phyloP scores from a whole-genome alignment of 1,139 yeast genomes.

The Wickerhamomyces sp. region DNA sequence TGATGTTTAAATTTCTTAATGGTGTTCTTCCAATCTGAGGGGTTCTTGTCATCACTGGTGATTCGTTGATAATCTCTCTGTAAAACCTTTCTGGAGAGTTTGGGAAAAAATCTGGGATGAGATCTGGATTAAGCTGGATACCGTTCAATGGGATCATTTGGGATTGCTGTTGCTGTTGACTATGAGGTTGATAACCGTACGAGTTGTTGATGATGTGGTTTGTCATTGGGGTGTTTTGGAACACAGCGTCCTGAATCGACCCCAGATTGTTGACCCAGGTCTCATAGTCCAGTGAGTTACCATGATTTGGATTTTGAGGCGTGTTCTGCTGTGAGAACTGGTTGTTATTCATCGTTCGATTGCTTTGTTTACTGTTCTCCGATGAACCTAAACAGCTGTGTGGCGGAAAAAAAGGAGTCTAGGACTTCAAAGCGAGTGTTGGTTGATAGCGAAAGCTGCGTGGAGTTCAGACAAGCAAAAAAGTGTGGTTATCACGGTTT shows the following conservation, averaged over 20 bases:
- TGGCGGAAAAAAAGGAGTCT: background rate
- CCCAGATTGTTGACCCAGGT: constrained; percentile 23
- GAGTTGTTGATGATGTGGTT: constrained; percentile 18
- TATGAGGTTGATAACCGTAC: background rate
- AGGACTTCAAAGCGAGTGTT: background rate
- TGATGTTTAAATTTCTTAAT: constrained; percentile 15
- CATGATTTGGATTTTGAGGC: constrained; percentile 10
- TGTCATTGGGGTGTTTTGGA: constrained; percentile 23
- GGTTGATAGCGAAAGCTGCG: background rate
- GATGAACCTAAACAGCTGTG: background rate
- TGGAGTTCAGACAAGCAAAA: no score
- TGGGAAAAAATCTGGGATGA: constrained; percentile 32
- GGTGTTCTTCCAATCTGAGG: constrained; percentile 23
- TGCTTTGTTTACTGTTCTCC: background rate
- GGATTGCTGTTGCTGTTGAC: constrained; percentile 1
- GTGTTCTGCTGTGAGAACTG: constrained; percentile 1
- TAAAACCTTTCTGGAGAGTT: constrained; percentile 35
- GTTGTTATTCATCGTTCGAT: background rate
- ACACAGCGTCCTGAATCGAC: constrained; percentile 21
- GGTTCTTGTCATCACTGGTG: constrained; percentile 20
- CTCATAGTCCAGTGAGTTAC: constrained; percentile 22
- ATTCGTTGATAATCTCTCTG: constrained; percentile 22
- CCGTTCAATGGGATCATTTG: background rate
- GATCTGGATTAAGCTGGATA: constrained; percentile 17
- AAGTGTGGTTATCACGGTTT: no score